Base-by-base conservation (phyloP, 345 rosid genomes). In the Boechera divaricarpa region DNA sequence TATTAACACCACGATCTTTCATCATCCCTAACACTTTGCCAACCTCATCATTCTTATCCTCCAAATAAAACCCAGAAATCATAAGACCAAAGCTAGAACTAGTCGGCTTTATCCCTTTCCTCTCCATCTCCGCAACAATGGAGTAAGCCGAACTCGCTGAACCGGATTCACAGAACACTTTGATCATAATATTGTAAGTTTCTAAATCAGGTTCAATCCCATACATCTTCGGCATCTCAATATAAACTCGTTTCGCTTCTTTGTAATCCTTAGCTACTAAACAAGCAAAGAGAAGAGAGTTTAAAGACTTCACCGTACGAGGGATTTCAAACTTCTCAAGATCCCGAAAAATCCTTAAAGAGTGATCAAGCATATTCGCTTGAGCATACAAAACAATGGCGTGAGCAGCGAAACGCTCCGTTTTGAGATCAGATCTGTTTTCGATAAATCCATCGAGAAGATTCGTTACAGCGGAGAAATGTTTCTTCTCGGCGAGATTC, bases 341-440 rank as follows among this genome's bases (percentile, higher is more conserved):
- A 35, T 92, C 88, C 39, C 81, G 59, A 76, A 92, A 92, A 1
- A 87, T 70, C 18, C 75, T 51, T 39, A 87, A 35, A 8, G 97
- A 92, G 63, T 85, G 88, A 12, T 87, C 85, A 44, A 86, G 64
- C 99, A 91, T 92, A 45, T 82, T 81, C 10, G 97, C 97, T 70
- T 91, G 92, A 36, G 90, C 99, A 68, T 81, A 95, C 2, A 95
- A 85, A 71, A 90, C 76, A 62, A 91, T 85, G 4, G 90, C 87
- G 65, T 88, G 96, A 58, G 85, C 64, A 5, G 82, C 81, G 80
- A 88, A 91, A 8, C 87, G 87, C 54, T 89, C 93, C 9, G 85
- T 70, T 42, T 62, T 81, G 75, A 88, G 83, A 72, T 95, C 99
- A 1, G 90, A 84, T 38, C 98, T 87, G 59, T 72, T 63, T 49